Conservation (phyloP, 1,139 yeast genomes). For the Hemisphaericaspora lyxosophila region DNA sequence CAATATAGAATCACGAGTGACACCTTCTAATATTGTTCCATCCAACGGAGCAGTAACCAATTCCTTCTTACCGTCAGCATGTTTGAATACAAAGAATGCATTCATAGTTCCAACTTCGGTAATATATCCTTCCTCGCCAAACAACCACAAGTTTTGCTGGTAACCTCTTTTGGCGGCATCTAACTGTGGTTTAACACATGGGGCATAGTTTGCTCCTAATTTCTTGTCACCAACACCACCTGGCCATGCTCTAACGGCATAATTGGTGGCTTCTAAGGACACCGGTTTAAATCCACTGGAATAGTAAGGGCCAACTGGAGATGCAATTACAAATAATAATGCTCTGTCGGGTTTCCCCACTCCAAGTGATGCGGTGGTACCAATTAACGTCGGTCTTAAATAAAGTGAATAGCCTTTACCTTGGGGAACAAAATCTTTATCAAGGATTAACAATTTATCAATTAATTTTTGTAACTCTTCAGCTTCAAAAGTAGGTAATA, state of each 20-base stretch:
- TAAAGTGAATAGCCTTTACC: constrained; percentile 88
- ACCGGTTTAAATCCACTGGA: constrained; percentile 94
- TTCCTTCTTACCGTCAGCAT: constrained; percentile 79
- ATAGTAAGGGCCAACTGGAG: constrained; percentile 94
- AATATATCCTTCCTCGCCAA: constrained; percentile 83
- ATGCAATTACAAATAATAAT: constrained; percentile 77
- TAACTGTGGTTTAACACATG: constrained; percentile 84
- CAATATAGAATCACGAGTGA: constrained; percentile 87
- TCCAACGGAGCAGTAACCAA: constrained; percentile 94
- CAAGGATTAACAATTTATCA: constrained; percentile 71
- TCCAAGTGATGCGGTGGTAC: constrained; percentile 84
- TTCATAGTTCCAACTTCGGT: constrained; percentile 99
- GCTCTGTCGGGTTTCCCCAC: constrained; percentile 81
- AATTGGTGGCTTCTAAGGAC: constrained; percentile 86
- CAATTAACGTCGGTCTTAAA: constrained; percentile 91
- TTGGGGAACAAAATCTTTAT: constrained; percentile 74
- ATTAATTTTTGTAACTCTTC: constrained; percentile 75
- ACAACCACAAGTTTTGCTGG: constrained; percentile 95
- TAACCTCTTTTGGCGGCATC: constrained; percentile 87
- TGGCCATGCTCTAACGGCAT: constrained; percentile 99
- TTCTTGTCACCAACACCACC: constrained; percentile 97
- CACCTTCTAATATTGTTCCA: constrained; percentile 96
- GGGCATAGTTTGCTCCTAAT: constrained; percentile 97
- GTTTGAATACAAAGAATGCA: constrained; percentile 74
- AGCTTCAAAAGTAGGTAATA: constrained; percentile 79